These are phyloP conservation scores for Phaeolepiota aurea DNA, from an alignment of 768 basidiomycete species.

Conservation along the genomic window DNA sequence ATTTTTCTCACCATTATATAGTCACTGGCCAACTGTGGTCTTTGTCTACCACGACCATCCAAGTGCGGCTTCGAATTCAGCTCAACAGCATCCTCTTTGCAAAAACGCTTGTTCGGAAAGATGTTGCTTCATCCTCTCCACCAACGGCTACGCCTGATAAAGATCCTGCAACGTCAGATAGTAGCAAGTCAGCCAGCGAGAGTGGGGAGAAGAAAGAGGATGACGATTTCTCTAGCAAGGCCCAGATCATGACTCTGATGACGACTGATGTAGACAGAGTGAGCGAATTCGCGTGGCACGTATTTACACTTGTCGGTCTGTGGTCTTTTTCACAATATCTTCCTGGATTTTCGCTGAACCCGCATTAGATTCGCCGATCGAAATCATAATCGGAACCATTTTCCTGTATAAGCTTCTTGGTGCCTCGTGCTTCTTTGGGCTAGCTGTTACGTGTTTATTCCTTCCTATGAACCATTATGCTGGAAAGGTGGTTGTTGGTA, in stretches of 20 bases:
- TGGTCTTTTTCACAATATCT: neutral
- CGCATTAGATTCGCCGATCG: constrained; percentile 62
- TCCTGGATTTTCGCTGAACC: constrained; percentile 2
- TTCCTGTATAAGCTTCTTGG: constrained; percentile 74
- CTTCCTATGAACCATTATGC: constrained; percentile 79
- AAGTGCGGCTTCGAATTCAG: constrained; percentile 65
- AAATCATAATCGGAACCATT: constrained; percentile 63
- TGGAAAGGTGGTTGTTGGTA: constrained; percentile 62
- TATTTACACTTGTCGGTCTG: constrained; percentile 67
- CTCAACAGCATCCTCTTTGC: constrained; percentile 80
- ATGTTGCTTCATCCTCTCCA: constrained; percentile 59
- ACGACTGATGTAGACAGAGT: constrained; percentile 91
- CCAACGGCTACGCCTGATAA: constrained; percentile 9
- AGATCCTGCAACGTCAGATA: neutral
- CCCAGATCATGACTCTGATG: constrained; percentile 92
- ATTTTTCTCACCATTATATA: constrained; percentile 12
- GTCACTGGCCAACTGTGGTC: constrained; percentile 69
- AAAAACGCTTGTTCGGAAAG: constrained; percentile 83
- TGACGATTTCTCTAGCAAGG: constrained; percentile 57
- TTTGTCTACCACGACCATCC: constrained; percentile 57
- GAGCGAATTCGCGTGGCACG: constrained; percentile 75
- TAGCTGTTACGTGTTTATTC: constrained; percentile 65
- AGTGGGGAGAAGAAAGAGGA: constrained; percentile 27
- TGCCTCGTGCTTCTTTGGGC: constrained; percentile 69
- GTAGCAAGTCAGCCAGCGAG: constrained; percentile 2